Percentiles rank a stretch among this genome's conserved stretches.
These are phyloP conservation scores for Moesziomyces parantarcticus DNA, from an alignment of 1,284 basidiomycete genomes.

Conservation along the genomic window DNA sequence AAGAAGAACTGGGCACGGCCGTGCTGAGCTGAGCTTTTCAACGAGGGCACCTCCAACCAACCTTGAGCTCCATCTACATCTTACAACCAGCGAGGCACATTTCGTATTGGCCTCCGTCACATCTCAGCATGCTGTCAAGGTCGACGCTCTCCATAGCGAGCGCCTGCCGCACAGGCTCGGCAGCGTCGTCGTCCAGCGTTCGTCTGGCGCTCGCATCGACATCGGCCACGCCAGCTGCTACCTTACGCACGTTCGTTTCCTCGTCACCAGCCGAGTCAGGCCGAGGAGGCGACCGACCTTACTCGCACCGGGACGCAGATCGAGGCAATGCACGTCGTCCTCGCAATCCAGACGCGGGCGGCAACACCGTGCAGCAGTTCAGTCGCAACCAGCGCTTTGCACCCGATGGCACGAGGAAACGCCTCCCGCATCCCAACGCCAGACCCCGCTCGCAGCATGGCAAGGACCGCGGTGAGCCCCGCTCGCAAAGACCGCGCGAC, in stretches of 20 bases:
- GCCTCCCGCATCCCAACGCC: conserved; percentile 34
- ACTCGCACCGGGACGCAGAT: conserved; percentile 15
- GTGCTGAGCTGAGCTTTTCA: no score
- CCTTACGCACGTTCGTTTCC: conserved; percentile 14
- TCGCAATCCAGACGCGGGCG: conserved; percentile 9
- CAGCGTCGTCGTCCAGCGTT: conserved; percentile 3
- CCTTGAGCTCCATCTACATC: no score
- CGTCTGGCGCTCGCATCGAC: not conserved
- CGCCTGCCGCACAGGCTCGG: conserved; percentile 15
- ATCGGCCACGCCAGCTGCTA: not conserved
- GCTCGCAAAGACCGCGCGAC: conserved; percentile 1
- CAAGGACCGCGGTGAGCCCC: conserved; percentile 1
- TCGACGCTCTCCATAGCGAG: conserved; percentile 16
- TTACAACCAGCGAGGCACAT: no score
- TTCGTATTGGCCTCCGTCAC: not conserved
- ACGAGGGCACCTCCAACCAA: no score
- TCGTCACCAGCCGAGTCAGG: conserved; percentile 8
- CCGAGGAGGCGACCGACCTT: conserved; percentile 3
- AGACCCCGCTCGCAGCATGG: conserved; percentile 10
- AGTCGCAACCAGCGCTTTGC: conserved; percentile 42
- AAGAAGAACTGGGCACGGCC: no score
- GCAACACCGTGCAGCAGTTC: conserved; percentile 23
- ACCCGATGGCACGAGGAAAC: conserved; percentile 34
- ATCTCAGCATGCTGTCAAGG: conserved; percentile 22
- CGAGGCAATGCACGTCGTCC: conserved; percentile 11